phyloP scores from a whole-genome alignment of 2,329 filamentous ascomycete species.

The Juglanconis juglandina region DNA sequence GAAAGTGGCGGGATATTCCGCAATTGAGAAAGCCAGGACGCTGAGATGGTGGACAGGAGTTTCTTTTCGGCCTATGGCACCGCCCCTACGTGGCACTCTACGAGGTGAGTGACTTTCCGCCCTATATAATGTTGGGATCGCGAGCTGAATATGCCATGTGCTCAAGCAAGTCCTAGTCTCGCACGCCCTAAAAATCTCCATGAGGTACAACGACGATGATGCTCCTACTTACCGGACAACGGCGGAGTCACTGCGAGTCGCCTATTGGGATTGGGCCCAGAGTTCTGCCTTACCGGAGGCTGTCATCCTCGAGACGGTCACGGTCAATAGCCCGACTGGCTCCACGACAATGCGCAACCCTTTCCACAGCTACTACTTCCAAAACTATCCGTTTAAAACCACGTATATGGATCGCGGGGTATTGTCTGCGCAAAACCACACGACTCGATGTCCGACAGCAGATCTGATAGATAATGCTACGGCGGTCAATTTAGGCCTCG shows the following conservation, averaged over 20 bases:
- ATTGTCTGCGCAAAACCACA: constrained; percentile 31
- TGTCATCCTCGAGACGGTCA: constrained; percentile 27
- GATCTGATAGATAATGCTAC: constrained; percentile 36
- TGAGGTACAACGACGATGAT: constrained; percentile 35
- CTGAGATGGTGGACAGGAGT: constrained; percentile 25
- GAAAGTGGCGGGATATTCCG: background rate
- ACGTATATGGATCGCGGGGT: constrained; percentile 23
- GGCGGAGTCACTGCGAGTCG: constrained; percentile 43
- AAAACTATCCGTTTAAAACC: constrained; percentile 34
- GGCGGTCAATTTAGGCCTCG: constrained; percentile 35
- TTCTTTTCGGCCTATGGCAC: constrained; percentile 46
- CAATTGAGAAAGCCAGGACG: background rate
- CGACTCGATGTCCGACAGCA: constrained; percentile 35
- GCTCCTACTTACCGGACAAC: constrained; percentile 39
- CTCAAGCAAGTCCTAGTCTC: constrained; percentile 48
- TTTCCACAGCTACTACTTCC: constrained; percentile 49
- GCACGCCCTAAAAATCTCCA: constrained; percentile 44
- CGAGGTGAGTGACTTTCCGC: constrained; percentile 39
- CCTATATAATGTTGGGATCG: too few species aligned
- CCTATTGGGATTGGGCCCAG: constrained; percentile 55
- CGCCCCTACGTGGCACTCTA: constrained; percentile 52
- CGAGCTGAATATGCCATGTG: constrained; percentile 9
- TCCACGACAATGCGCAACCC: constrained; percentile 42
- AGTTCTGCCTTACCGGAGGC: constrained; percentile 40
- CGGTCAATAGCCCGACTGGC: constrained; percentile 24